phyloP scores from a whole-genome alignment of 23 red algal genomes.

The Agarophyton chilense region DNA sequence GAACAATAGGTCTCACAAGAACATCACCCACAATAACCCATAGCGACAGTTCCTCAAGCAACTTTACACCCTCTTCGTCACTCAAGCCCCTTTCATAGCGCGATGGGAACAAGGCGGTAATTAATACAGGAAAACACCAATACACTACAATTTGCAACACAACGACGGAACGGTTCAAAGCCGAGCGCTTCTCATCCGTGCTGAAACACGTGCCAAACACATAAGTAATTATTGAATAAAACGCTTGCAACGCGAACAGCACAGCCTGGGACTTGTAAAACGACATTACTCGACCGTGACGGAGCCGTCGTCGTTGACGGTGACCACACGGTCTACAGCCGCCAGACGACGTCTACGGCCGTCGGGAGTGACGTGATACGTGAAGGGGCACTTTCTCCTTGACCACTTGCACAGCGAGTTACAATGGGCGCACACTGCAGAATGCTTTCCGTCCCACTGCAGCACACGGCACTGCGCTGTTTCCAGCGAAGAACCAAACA shows the following conservation, averaged over 20 bases:
- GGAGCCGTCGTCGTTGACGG: background rate
- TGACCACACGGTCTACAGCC: background rate
- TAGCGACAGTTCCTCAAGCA: background rate
- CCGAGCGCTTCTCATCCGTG: background rate
- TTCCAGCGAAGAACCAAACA: background rate
- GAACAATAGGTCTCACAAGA: background rate
- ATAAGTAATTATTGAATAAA: background rate
- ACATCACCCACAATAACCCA: slow-evolving; percentile 6
- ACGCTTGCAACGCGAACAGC: background rate
- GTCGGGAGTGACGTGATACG: background rate
- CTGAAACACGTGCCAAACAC: background rate
- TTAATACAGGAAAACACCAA: background rate
- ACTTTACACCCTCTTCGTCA: background rate
- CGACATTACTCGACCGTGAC: slow-evolving; percentile 5
- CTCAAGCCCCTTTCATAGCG: background rate
- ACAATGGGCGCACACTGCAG: background rate
- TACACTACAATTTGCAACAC: background rate
- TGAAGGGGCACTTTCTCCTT: background rate
- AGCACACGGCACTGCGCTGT: background rate
- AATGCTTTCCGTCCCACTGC: background rate
- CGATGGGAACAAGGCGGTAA: background rate
- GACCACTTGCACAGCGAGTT: slow-evolving; percentile 19
- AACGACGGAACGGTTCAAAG: background rate
- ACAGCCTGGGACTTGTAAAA: background rate
- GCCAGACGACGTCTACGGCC: background rate